phyloP scores from a whole-genome alignment of 176 grass and related monocot species.

The Triticum dicoccoides region DNA sequence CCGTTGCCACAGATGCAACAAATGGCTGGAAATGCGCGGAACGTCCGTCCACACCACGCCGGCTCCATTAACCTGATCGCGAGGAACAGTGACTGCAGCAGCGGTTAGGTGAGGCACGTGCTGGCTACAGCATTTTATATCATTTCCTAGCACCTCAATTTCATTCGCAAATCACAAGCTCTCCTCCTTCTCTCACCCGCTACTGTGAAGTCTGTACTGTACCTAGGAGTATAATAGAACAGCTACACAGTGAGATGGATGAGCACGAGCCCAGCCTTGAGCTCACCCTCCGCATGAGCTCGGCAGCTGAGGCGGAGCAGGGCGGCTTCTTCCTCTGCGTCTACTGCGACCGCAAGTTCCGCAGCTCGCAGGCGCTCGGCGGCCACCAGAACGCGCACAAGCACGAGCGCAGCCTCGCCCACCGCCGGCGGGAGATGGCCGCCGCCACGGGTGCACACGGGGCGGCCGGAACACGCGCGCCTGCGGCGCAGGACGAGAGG shows the following conservation, averaged over 20 bases:
- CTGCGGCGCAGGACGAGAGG: not conserved
- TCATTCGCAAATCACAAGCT: not conserved
- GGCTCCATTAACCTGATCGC: not conserved
- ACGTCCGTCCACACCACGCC: not conserved
- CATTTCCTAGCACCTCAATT: not conserved
- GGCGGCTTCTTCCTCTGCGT: slow-evolving; percentile 77
- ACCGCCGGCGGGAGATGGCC: slow-evolving; percentile 51
- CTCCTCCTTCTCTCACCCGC: not conserved
- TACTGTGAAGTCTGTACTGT: not conserved
- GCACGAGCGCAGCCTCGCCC: slow-evolving; percentile 75
- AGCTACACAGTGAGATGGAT: slow-evolving; percentile 11
- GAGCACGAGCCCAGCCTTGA: slow-evolving; percentile 53
- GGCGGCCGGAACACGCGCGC: not conserved
- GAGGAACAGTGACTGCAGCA: not conserved
- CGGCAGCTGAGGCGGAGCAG: slow-evolving; percentile 32
- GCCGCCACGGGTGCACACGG: slow-evolving; percentile 22
- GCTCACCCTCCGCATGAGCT: slow-evolving; percentile 34
- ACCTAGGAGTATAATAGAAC: slow-evolving; percentile 22
- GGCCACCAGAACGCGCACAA: slow-evolving; percentile 99
- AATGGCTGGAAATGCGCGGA: not conserved
- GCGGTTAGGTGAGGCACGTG: not conserved
- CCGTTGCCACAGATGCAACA: not conserved
- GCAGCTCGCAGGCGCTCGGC: slow-evolving; percentile 86
- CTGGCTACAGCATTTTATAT: not conserved
- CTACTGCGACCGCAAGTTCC: slow-evolving; percentile 85